These are phyloP conservation scores for Globisporangium alternatum DNA, from an alignment of 352 stramenopile genomes.

Conservation along the genomic window DNA sequence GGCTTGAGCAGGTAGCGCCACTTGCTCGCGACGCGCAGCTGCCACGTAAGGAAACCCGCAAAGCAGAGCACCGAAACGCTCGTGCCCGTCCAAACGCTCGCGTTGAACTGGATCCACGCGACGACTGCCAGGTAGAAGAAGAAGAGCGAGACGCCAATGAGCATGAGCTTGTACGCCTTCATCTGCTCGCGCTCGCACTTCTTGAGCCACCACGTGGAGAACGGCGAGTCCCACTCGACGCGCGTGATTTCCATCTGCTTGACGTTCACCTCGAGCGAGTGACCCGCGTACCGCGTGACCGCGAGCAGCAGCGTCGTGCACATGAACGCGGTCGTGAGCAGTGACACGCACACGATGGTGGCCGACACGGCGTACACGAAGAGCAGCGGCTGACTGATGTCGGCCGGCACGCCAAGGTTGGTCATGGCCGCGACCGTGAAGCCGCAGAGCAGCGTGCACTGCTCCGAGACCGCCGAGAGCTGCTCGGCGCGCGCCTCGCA, in stretches of 20 bases:
- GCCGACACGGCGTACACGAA: constrained; percentile 45
- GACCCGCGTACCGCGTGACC: constrained; percentile 57
- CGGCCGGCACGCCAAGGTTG: constrained; percentile 46
- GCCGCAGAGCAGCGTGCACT: constrained; percentile 58
- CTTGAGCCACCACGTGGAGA: constrained; percentile 64
- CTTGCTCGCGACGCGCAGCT: constrained; percentile 67
- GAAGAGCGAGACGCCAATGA: constrained; percentile 62
- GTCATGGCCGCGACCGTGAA: constrained; percentile 72
- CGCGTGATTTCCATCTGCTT: constrained; percentile 39
- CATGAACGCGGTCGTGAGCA: constrained; percentile 64
- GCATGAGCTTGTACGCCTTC: constrained; percentile 70
- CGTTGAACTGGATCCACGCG: constrained; percentile 71
- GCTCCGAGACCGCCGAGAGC: constrained; percentile 64
- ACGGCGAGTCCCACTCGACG: constrained; percentile 54
- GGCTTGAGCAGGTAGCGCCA: constrained; percentile 72
- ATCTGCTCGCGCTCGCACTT: constrained; percentile 69
- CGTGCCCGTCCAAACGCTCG: constrained; percentile 31
- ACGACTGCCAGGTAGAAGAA: constrained; percentile 62
- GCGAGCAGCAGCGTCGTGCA: constrained; percentile 65
- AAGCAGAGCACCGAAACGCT: constrained; percentile 51
- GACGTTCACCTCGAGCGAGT: constrained; percentile 54
- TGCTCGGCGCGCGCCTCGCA: constrained; percentile 69
- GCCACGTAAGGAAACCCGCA: constrained; percentile 50
- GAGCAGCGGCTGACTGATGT: constrained; percentile 30
- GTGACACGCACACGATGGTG: constrained; percentile 48